phyloP scores from a whole-genome alignment of 2,329 filamentous ascomycete genomes.

The Cladosporium sp. region DNA sequence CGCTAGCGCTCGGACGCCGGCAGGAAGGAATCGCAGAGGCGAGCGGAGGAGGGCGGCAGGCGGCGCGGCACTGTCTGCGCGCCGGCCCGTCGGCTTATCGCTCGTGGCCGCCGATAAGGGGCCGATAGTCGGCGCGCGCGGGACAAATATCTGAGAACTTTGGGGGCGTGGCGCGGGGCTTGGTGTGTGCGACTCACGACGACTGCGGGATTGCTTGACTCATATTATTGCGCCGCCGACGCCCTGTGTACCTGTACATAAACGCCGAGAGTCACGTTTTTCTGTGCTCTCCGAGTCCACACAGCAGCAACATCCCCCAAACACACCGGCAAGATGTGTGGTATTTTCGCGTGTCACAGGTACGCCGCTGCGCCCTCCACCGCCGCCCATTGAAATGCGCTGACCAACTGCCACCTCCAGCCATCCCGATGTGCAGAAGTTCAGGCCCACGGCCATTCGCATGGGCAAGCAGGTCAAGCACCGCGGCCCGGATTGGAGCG shows the following conservation, averaged over 20 bases:
- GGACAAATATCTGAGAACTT: too few species aligned
- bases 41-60: too few species aligned
- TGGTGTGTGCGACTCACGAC: too few species aligned
- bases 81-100: background rate
- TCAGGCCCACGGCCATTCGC: slow-evolving; percentile 90
- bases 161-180: too few species aligned
- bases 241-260: too few species aligned
- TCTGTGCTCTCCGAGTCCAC: too few species aligned
- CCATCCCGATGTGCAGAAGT: slow-evolving; percentile 90
- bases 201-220: too few species aligned
- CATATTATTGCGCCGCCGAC: too few species aligned
- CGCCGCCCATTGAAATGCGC: slow-evolving; percentile 1
- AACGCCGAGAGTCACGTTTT: too few species aligned
- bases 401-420: slow-evolving; percentile 33
- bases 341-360: slow-evolving; percentile 93
- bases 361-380: slow-evolving; percentile 33
- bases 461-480: slow-evolving; percentile 96
- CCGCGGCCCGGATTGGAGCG: slow-evolving; percentile 93
- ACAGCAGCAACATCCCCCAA: background rate
- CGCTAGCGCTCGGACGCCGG: too few species aligned
- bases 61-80: background rate
- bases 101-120: background rate
- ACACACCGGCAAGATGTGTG: slow-evolving; percentile 66
- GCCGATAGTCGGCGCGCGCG: background rate
- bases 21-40: too few species aligned